These are phyloP conservation scores for Aspergillus pseudoterreus DNA, from an alignment of 2,329 filamentous ascomycete genomes.

Conservation along the genomic window DNA sequence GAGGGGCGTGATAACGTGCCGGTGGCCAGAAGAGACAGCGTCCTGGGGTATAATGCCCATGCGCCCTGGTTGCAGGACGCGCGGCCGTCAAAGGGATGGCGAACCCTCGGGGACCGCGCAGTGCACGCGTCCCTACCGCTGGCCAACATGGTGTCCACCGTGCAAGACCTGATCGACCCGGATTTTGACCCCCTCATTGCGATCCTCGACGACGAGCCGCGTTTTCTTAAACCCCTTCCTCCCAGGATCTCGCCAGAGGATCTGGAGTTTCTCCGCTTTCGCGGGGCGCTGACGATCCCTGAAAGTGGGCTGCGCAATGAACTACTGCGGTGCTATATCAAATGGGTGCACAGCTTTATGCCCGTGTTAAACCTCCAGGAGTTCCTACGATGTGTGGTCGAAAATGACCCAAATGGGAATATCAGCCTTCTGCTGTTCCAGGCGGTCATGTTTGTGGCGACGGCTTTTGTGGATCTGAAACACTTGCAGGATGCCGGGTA, in stretches of 20 bases:
- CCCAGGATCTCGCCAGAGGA: slow-evolving; percentile 71
- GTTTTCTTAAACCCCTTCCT: slow-evolving; percentile 74
- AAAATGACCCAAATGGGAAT: slow-evolving; percentile 63
- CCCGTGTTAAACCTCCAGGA: slow-evolving; percentile 67
- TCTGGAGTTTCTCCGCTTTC: slow-evolving; percentile 71
- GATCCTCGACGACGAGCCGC: slow-evolving; percentile 39
- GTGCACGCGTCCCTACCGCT: slow-evolving; percentile 31
- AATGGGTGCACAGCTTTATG: slow-evolving; percentile 89
- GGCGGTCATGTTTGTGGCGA: slow-evolving; percentile 87
- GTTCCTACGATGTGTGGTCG: slow-evolving; percentile 52
- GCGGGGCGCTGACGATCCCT: slow-evolving; percentile 75
- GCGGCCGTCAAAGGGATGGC: slow-evolving; percentile 23
- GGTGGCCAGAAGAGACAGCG: slow-evolving; percentile 21
- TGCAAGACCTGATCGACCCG: slow-evolving; percentile 36
- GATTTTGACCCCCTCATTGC: slow-evolving; percentile 37
- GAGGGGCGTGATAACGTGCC: slow-evolving; percentile 15
- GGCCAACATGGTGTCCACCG: slow-evolving; percentile 36
- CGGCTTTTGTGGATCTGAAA: slow-evolving; percentile 76
- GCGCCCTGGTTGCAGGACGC: slow-evolving; percentile 29
- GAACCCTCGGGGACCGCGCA: slow-evolving; percentile 25
- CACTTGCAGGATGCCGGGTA: slow-evolving; percentile 72
- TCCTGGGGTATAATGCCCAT: slow-evolving; percentile 26
- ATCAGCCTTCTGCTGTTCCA: slow-evolving; percentile 83
- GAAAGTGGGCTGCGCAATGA: slow-evolving; percentile 66
- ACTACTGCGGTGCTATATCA: slow-evolving; percentile 71